Evolutionary conservation across 129 eudicot genomes (phyloP).

Genomic region (Helichrysum umbraculigerum): DNA sequence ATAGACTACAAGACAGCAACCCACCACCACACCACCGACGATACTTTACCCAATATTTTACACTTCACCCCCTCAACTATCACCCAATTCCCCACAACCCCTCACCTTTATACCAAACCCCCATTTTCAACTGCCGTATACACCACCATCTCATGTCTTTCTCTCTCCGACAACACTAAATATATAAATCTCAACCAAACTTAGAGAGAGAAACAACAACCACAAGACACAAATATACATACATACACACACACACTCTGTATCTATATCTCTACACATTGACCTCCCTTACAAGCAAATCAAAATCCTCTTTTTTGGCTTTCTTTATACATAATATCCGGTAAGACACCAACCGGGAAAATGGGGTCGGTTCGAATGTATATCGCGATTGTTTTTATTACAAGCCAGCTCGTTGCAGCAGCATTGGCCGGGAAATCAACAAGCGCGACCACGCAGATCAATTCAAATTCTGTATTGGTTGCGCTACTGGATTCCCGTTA

Average conservation of each 20-base stretch:
- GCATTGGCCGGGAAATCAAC: constrained; percentile 28
- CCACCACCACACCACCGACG: constrained; percentile 43
- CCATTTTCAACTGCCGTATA: constrained; percentile 29
- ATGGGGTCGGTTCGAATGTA: constrained; percentile 27
- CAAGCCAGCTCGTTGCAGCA: constrained; percentile 16
- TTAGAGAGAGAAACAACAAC: constrained; percentile 15
- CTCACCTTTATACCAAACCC: constrained; percentile 42
- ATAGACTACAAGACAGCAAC: constrained; percentile 33
- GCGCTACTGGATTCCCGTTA: constrained; percentile 58
- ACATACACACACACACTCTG: constrained; percentile 12
- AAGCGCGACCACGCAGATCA: constrained; percentile 29
- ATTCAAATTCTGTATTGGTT: constrained; percentile 51
- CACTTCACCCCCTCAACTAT: constrained; percentile 17
- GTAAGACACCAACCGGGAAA: constrained; percentile 25
- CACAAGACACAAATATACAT: background rate
- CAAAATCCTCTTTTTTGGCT: constrained; percentile 12
- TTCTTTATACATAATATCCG: constrained; percentile 14
- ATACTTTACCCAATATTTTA: constrained; percentile 31
- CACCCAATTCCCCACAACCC: constrained; percentile 10
- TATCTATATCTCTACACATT: constrained; percentile 15
- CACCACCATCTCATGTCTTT: constrained; percentile 17
- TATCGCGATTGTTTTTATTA: background rate
- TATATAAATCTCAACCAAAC: constrained; percentile 28
- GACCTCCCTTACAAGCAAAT: constrained; percentile 38
- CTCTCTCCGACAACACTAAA: constrained; percentile 24